These are phyloP conservation scores for Ascochyta clinopodiicola DNA, from an alignment of 2,329 filamentous ascomycete species.

Conservation along the genomic window DNA sequence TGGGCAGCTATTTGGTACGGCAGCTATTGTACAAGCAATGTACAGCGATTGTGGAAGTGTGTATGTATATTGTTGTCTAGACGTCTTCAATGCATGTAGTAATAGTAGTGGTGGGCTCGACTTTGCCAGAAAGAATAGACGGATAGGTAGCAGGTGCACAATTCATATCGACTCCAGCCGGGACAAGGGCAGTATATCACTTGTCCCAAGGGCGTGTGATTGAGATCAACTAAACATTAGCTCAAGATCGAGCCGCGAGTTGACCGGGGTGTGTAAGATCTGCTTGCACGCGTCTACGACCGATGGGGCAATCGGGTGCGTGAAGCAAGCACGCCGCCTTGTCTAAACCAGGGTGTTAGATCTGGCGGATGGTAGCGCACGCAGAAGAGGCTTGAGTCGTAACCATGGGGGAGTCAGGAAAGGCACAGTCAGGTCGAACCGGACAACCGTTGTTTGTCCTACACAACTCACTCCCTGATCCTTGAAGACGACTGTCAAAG, in stretches of 20 bases:
- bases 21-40: constrained; percentile 4
- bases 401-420: constrained; percentile 32
- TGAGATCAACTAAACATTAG: constrained; percentile 39
- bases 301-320: constrained; percentile 37
- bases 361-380: constrained; percentile 28
- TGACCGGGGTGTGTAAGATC: constrained; percentile 34
- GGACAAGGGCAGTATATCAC: constrained; percentile 40
- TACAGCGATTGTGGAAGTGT: constrained; percentile 4
- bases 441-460: constrained; percentile 34
- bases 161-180: constrained; percentile 18
- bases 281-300: constrained; percentile 32
- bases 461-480: constrained; percentile 30
- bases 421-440: constrained; percentile 23
- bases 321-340: constrained; percentile 34
- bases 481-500: constrained; percentile 29
- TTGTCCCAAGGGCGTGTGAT: constrained; percentile 36
- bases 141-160: constrained; percentile 13
- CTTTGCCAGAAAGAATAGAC: constrained; percentile 13
- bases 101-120: neutral
- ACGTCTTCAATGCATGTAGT: constrained; percentile 15
- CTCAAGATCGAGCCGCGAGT: constrained; percentile 36
- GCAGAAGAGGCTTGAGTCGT: constrained; percentile 35
- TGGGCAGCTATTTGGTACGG: constrained; percentile 8
- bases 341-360: constrained; percentile 30
- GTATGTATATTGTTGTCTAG: constrained; percentile 5